phyloP scores from a whole-genome alignment of 1,139 yeast species.

The Yamadazyma friedrichii region DNA sequence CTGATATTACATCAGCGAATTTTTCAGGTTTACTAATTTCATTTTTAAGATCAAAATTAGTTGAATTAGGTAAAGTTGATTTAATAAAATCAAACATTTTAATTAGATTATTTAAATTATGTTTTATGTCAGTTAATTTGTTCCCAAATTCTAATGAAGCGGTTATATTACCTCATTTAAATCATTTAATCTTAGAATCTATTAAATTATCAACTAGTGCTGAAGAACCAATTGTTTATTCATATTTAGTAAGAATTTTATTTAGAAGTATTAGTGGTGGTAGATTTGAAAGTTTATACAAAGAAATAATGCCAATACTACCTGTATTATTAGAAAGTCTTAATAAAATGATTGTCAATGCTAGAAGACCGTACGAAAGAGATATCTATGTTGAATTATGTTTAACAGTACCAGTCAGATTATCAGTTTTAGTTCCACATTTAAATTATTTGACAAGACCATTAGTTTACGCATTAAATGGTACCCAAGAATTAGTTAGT shows the following conservation, averaged over 20 bases:
- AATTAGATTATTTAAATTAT: constrained; percentile 81
- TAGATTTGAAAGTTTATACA: constrained; percentile 84
- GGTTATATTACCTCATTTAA: constrained; percentile 83
- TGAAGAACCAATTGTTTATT: constrained; percentile 87
- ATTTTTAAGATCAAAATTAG: constrained; percentile 70
- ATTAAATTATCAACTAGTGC: constrained; percentile 82
- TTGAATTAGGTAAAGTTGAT: constrained; percentile 79
- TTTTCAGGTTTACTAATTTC: constrained; percentile 85
- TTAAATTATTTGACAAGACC: constrained; percentile 86
- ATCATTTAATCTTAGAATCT: constrained; percentile 77
- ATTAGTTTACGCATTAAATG: constrained; percentile 84
- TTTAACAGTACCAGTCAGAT: constrained; percentile 89
- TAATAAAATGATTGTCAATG: constrained; percentile 77
- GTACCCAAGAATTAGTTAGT: constrained; percentile 85
- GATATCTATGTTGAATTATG: constrained; percentile 94
- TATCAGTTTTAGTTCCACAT: constrained; percentile 92
- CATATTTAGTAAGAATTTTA: constrained; percentile 81
- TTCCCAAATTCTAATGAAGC: constrained; percentile 87
- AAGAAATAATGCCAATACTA: constrained; percentile 86
- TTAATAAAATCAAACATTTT: constrained; percentile 76
- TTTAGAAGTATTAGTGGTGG: constrained; percentile 97
- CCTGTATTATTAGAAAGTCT: constrained; percentile 85
- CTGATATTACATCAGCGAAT: constrained; percentile 89
- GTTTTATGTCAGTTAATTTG: constrained; percentile 93
- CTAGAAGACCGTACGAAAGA: constrained; percentile 85